Percentiles rank a stretch among this genome's conserved stretches.
These are phyloP conservation scores for Mycena sp. DNA, from an alignment of 1,284 basidiomycete species.

Conservation along the genomic window DNA sequence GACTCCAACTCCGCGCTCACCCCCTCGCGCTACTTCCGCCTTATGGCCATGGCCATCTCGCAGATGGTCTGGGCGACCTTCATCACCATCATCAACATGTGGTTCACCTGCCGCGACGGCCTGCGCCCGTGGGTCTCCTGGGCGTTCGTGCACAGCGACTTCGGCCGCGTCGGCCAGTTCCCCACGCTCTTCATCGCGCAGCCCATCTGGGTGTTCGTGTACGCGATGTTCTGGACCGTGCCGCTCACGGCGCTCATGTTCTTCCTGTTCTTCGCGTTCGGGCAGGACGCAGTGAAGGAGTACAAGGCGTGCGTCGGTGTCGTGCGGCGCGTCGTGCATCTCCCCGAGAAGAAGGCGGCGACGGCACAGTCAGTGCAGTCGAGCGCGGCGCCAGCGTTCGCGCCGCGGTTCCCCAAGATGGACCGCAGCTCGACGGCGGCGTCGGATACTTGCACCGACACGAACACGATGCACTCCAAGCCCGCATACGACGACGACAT, in stretches of 20 bases:
- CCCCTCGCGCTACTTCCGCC: slow-evolving; percentile 62
- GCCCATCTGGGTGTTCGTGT: slow-evolving; percentile 34
- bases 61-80: slow-evolving; percentile 54
- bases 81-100: slow-evolving; percentile 49
- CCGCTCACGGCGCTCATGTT: slow-evolving; percentile 62
- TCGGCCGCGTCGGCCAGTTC: slow-evolving; percentile 50
- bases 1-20: slow-evolving; percentile 48
- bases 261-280: slow-evolving; percentile 75
- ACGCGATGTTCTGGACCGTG: slow-evolving; percentile 55
- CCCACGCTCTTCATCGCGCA: slow-evolving; percentile 47
- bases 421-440: too few relatives aligned
- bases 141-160: slow-evolving; percentile 64
- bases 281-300: slow-evolving; percentile 55
- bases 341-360: too few relatives aligned
- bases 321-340: too few relatives aligned
- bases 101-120: slow-evolving; percentile 39
- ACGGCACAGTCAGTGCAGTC: too few relatives aligned
- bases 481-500: too few relatives aligned
- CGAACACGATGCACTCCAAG: too few relatives aligned
- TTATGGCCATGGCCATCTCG: slow-evolving; percentile 60
- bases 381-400: too few relatives aligned
- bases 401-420: too few relatives aligned
- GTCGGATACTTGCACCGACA: too few relatives aligned
- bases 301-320: background rate
- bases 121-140: slow-evolving; percentile 62